Base-by-base conservation (phyloP, 1,284 basidiomycete genomes). In the Fistulinella staudtii region DNA sequence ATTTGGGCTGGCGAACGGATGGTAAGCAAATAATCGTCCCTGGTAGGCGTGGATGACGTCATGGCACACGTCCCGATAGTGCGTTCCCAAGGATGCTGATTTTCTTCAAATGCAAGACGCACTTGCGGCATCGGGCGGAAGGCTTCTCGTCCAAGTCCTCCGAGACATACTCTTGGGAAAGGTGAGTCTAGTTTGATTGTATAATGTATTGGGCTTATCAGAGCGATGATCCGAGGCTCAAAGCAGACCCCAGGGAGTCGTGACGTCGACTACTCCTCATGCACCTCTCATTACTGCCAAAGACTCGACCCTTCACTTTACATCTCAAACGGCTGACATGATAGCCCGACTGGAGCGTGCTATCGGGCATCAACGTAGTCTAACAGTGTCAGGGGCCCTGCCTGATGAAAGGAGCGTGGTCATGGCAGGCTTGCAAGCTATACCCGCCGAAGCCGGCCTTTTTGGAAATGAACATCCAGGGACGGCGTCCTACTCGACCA, bases 101-200 rank as follows among this genome's bases (percentile, higher is more conserved):
- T 95, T 87, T 61, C 43, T 61, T 1, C 52, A 64, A 0, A 65
- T 94, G 45, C 71, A 87, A 7, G 74, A 80, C n/a, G 54, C 57
- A 0, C 73, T 94, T 15, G 88, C 83, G 0, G 55, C 61, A 1
- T 60, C 69, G n/a, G 92, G 90, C 0, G 90, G 87, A 0, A 63
- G 73, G 24, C 59, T 60, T 34, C 29, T 97, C 15, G 81, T 93
- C 0, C 68, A 77, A 1, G 79, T 87, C 4, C 65, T 96, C 4
- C 71, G 82, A 24, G 68, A 80, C 39, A 81, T 93, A 64, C 61
- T 78, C 8, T 49, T 54, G 1, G 66, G 65, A 46, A 65, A 63
- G 41, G 61, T 66, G 27, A 46, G 10, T 18, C 47, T 43, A 18
- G 52, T 76, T 75, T 15, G 79, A 64, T 33, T 29, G 40, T 29